Evolutionary conservation across 2,329 filamentous ascomycete species (phyloP), one percentile per base, ranked within the genome.

Genomic region (Pyrenophora tritici-repentis): DNA sequence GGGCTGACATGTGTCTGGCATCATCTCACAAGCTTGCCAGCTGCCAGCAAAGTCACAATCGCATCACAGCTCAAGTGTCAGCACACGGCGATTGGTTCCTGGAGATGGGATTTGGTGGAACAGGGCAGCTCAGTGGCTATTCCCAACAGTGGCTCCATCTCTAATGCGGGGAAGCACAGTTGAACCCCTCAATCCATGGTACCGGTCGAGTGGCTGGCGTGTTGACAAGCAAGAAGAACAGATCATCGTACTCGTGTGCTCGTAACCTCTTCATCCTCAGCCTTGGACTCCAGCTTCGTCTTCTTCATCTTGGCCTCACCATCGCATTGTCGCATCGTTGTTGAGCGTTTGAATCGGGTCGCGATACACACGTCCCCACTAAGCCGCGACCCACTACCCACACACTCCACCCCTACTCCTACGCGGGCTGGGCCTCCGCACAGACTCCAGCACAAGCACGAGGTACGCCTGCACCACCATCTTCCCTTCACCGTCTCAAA

Each of bases 111-210:
- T 43, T 29, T 26, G 14, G 44, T 51, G 35, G 35, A 35, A 45
- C 50, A 45, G 17, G 52, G 43, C 45, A 46, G 45, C 49, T 10
- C 10, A 29, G 10, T 29, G 26, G 26, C 26, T 39, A 16, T 53
- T 34, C 41, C 39, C 35, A 40, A 55, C 59, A 60, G 58, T 58
- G 57, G 51, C 55, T 58, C 48, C 31, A 31, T 47, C 51, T 59
- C 53, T 48, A 50, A 63, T 62, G 62, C 62, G 62, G 61, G 62
- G 59, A 58, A 62, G 56, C 31, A 55, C 52, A 54, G 40, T 51
- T 40, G 51, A 46, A 58, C 62, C 62, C 62, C 62, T 64, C 61
- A 52, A 52, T 56, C 38, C 49, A 61, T 49, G 61, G 55, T 49
- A 56, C 50, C 54, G 49, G 51, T 56, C 55, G 49, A 59, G 49